These are phyloP conservation scores for Berberis vulgaris DNA, from an alignment of 164 flowering plant species.

Conservation along the genomic window DNA sequence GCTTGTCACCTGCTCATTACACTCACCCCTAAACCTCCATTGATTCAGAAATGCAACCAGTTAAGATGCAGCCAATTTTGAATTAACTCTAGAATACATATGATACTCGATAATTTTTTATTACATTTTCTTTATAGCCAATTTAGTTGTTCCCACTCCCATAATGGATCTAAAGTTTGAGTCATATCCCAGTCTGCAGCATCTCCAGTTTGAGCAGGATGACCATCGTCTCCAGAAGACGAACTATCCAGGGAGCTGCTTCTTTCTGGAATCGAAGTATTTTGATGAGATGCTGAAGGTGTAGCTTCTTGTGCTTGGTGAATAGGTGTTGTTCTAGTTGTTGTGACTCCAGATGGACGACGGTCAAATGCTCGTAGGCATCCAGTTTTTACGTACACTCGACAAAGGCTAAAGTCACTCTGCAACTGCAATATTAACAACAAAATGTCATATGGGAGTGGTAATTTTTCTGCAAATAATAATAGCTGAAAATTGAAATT, in stretches of 20 bases:
- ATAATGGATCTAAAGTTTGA: background rate
- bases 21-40: too few relatives aligned
- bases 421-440: constrained; percentile 30
- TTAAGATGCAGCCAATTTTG: too few relatives aligned
- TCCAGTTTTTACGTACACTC: constrained; percentile 56
- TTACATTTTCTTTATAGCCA: background rate
- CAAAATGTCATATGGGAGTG: background rate
- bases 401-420: constrained; percentile 52
- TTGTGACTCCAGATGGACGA: constrained; percentile 29
- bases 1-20: too few relatives aligned
- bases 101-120: background rate
- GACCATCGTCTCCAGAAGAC: background rate
- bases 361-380: constrained; percentile 59
- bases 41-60: too few relatives aligned
- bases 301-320: background rate
- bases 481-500: background rate
- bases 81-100: background rate
- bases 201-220: background rate
- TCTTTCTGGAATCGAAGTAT: background rate
- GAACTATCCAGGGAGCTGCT: background rate
- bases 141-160: background rate
- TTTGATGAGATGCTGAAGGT: background rate
- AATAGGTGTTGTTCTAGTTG: background rate
- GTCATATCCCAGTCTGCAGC: background rate
- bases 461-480: background rate